Base-by-base conservation (phyloP, 2,329 filamentous ascomycete species). In the Plenodomus biglobosus region DNA sequence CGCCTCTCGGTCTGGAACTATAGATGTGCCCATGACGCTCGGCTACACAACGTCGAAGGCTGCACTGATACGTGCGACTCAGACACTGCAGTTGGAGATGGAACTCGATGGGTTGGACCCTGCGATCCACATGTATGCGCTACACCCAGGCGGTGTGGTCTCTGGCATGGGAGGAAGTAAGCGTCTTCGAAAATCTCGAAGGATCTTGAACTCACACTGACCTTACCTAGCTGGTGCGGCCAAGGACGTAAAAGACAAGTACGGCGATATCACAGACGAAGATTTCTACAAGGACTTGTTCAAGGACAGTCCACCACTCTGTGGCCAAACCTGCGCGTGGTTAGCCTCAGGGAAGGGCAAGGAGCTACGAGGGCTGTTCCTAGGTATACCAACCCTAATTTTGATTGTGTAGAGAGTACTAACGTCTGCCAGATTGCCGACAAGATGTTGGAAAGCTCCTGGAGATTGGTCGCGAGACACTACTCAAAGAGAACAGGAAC, bases 11-110 rank as follows among this genome's bases (percentile, higher is more conserved):
- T 61, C 61, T 21, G 65, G 62, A 1, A 68, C 64, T 0, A 62
- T 68, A 2, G 62, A 68, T 38, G 64, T 68, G 3, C 62, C 64
- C 3, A 66, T 68, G 64, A 66, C 64, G 1, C 40, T 66, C 3
- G 65, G 62, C 15, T 68, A 66, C 27, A 62, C 62, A 3, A 57
- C 58, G 1, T 61, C 55, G 3, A 68, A 68, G 46, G 64, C 64
- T 8, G 62, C 65, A 8, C 22, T 68, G 22, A 62, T 63, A 7
- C 58, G 65, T 3, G 65, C 62, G 8, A 66, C 64, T 16, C 62
- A 66, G 39, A 68, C 65, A 16, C 38, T 68, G 38, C 65, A 68
- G 38, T 42, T 46, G n/a, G 64, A 68, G 40, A 65, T 68, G 61
- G 56, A 47, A 17, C 51, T 68, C 3, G 64, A 68, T 42, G 51